phyloP scores from a whole-genome alignment of 179 eudicot genomes.

The Vitellaria paradoxa region DNA sequence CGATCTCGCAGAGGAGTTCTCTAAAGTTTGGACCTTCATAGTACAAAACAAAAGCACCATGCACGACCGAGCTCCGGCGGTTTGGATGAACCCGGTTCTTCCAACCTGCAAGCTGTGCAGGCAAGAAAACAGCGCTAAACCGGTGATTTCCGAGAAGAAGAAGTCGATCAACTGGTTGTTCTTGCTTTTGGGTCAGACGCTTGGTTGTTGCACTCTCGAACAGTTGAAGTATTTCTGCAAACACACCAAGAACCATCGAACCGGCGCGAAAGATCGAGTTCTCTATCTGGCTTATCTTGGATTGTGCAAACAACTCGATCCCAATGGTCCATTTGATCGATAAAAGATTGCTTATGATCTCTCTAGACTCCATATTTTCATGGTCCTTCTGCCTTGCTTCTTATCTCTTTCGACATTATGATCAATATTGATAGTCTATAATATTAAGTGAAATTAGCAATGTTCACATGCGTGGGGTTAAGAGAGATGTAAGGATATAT shows the following conservation, averaged over 20 bases:
- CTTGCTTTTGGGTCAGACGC: constrained; percentile 47
- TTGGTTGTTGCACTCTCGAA: constrained; percentile 48
- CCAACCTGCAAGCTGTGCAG: constrained; percentile 40
- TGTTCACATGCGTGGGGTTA: no score
- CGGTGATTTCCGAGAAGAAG: constrained; percentile 36
- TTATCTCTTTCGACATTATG: no score
- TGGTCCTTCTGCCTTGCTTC: no score
- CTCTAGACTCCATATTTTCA: no score
- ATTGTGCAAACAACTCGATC: constrained; percentile 47
- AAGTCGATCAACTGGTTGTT: constrained; percentile 57
- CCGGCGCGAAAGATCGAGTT: constrained; percentile 70
- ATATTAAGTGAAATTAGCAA: no score
- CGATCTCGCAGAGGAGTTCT: constrained; percentile 32
- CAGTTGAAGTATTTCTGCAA: constrained; percentile 66
- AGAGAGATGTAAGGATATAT: no score
- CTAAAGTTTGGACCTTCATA: constrained; percentile 22
- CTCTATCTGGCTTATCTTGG: constrained; percentile 39
- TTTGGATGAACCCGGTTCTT: constrained; percentile 35
- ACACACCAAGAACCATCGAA: constrained; percentile 50
- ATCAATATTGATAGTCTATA: no score
- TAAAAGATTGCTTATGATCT: not conserved
- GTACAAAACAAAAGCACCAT: constrained; percentile 16
- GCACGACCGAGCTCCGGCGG: constrained; percentile 40
- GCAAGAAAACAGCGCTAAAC: constrained; percentile 36
- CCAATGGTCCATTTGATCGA: constrained; percentile 37